A percentile compares a stretch with the other conserved stretches of the same genome.
Evolutionary conservation across 73 alveolate genomes (phyloP).

Genomic region (Breviolum minutum): DNA sequence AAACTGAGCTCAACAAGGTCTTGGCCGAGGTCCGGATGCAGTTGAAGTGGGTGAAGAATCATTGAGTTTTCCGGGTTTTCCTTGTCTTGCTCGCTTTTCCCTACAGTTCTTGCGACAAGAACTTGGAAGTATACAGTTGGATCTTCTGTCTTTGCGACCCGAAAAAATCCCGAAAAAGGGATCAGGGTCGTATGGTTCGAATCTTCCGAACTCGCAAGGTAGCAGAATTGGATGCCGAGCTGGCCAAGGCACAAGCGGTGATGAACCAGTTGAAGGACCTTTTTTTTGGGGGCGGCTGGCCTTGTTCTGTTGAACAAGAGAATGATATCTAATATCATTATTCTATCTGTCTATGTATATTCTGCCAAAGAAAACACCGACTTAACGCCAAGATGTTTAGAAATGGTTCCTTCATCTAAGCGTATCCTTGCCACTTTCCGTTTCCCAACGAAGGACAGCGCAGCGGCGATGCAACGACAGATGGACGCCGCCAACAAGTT

Average conservation of each 20-base stretch:
- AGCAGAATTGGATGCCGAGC: slow-evolving; percentile 96
- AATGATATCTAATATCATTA: no score
- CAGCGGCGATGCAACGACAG: slow-evolving; percentile 94
- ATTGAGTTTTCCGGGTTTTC: background rate
- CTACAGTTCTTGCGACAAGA: no score
- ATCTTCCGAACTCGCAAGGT: slow-evolving; percentile 59
- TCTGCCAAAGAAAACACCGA: no score
- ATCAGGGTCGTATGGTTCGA: no score
- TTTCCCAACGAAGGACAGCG: slow-evolving; percentile 45
- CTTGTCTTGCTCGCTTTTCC: no score
- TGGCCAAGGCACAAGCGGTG: slow-evolving; percentile 97
- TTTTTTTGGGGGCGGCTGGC: background rate
- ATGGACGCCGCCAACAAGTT: slow-evolving; percentile 97
- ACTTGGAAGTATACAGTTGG: no score
- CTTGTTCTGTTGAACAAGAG: background rate
- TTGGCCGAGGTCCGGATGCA: slow-evolving; percentile 47
- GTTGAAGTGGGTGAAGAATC: background rate
- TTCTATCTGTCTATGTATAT: no score
- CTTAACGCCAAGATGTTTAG: slow-evolving; percentile 96
- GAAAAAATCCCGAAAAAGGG: no score
- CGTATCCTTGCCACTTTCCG: slow-evolving; percentile 14
- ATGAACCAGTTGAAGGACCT: slow-evolving; percentile 98
- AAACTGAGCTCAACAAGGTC: slow-evolving; percentile 93
- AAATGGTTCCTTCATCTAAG: slow-evolving; percentile 96
- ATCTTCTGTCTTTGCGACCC: no score